These are phyloP conservation scores for Fusarium nurragi DNA, from an alignment of 2,329 filamentous ascomycete genomes.

Conservation along the genomic window DNA sequence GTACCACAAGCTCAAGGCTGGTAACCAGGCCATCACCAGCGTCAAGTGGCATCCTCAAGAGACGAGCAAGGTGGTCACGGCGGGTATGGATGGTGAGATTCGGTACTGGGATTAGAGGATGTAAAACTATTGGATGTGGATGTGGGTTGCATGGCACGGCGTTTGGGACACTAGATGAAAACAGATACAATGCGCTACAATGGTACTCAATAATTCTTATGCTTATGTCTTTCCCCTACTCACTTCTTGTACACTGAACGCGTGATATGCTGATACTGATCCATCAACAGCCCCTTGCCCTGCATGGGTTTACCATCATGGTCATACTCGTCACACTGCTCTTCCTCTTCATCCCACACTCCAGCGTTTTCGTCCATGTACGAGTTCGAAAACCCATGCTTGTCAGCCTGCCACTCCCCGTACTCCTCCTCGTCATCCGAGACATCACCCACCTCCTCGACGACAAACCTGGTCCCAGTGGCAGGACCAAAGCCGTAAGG, in stretches of 20 bases:
- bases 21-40: constrained; percentile 83
- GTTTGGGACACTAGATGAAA: constrained; percentile 32
- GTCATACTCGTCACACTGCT: constrained; percentile 14
- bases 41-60: constrained; percentile 98
- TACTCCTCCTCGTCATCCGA: constrained; percentile 56
- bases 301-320: neutral
- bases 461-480: constrained; percentile 53
- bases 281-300: constrained; percentile 15
- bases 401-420: constrained; percentile 51
- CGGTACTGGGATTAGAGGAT: constrained; percentile 85
- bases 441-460: constrained; percentile 57
- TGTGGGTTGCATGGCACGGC: constrained; percentile 40
- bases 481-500: constrained; percentile 58
- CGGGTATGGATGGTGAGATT: constrained; percentile 87
- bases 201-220: neutral
- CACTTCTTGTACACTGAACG: neutral
- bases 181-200: constrained; percentile 13
- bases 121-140: constrained; percentile 6
- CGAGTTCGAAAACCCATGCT: constrained; percentile 28
- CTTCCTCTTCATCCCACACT: neutral
- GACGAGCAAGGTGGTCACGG: constrained; percentile 91
- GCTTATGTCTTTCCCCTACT: neutral
- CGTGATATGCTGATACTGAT: constrained; percentile 20
- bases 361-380: neutral
- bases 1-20: constrained; percentile 93